Evolutionary conservation across 2,329 filamentous ascomycete genomes (phyloP).

Genomic region (Coniochaeta ligniaria): DNA sequence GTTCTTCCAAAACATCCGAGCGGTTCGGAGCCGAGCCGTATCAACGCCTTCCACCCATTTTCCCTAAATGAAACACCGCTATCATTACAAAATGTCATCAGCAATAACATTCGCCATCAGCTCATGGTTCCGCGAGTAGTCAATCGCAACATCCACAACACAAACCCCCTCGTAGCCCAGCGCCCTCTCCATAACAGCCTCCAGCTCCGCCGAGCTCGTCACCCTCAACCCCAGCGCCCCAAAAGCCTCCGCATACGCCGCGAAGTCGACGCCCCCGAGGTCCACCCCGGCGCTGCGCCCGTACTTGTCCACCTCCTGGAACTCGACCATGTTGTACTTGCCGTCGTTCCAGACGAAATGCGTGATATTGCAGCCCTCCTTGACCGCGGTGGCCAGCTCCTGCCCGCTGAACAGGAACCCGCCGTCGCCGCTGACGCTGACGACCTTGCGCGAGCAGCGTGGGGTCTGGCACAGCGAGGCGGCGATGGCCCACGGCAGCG

Average conservation of each 20-base stretch:
- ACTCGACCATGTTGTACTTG: conserved; percentile 43
- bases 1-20: too few relatives aligned
- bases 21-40: too few relatives aligned
- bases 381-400: conserved; percentile 36
- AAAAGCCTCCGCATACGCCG: conserved; percentile 37
- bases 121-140: conserved; percentile 33
- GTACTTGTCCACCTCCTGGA: conserved; percentile 43
- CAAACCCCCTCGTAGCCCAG: conserved; percentile 31
- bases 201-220: conserved; percentile 27
- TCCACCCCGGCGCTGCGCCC: conserved; percentile 34
- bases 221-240: conserved; percentile 37
- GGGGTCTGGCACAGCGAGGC: conserved; percentile 33
- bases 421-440: conserved; percentile 36
- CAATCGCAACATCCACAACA: conserved; percentile 38
- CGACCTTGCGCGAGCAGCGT: conserved; percentile 33
- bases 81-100: conserved; percentile 12
- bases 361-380: conserved; percentile 38
- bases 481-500: conserved; percentile 39
- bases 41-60: too few relatives aligned
- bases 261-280: conserved; percentile 38
- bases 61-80: not conserved
- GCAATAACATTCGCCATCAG: conserved; percentile 30
- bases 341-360: conserved; percentile 44
- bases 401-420: conserved; percentile 42
- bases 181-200: conserved; percentile 34